Evolutionary conservation across 2,329 filamentous ascomycete genomes (phyloP), one percentile per base, ranked within the genome.

Genomic region (Fusarium bulbicola): DNA sequence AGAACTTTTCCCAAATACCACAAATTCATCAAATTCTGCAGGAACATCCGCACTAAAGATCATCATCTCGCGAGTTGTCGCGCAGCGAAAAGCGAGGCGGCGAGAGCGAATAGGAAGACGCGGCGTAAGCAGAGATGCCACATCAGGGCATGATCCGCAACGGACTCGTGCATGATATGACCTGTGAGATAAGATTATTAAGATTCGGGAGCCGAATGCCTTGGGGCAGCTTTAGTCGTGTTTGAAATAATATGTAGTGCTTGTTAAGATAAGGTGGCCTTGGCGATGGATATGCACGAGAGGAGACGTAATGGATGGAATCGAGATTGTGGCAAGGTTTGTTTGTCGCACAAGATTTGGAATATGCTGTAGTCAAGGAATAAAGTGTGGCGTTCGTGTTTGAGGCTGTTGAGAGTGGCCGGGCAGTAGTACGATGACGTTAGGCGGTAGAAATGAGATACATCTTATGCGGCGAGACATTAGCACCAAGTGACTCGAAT

Each of bases 271-370:
- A 40, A 40, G 24, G 20, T 6, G 11, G 15, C 2, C 36, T n/a
- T n/a, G 20, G 24, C 20, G 4, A 3, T 4, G 6, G 5, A 30
- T n/a, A 18, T 40, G 34, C 50, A 40, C 18, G 15, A n/a, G 18
- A 11, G 34, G 20, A 42, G 24, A 54, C 36, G 50, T 30, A n/a
- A 42, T 18, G 10, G 34, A n/a, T 7, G 11, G 20, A 18, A 40
- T 43, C 52, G 37, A 56, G 21, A 43, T 20, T 43, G 21, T 32
- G 37, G 26, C 37, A 12, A 56, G 21, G 12, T 32, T 43, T 24
- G 1, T 15, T 43, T 32, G 52, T 53, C 8, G 79, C 64, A 37
- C 80, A 80, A 5, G 16, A 28, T 12, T 30, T 18, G 3, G 7
- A 14, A 40, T 28, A n/a, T 40, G 10, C 7, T 30, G 11, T 18